Base-by-base conservation (phyloP, 306 rosid genomes). In the Neltuma alba region DNA sequence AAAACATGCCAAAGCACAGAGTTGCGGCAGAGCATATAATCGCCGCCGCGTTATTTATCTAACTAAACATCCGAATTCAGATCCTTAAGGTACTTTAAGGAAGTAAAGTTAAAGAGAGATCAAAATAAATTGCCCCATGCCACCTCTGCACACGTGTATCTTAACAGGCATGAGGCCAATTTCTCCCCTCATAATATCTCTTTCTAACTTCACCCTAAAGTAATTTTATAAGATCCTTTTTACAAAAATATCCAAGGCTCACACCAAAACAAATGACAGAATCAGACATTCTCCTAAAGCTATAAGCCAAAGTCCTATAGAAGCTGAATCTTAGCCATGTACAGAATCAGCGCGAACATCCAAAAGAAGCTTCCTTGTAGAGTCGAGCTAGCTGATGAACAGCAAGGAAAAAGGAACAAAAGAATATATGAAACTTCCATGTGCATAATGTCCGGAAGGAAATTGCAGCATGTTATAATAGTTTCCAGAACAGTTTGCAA, bases 341-440 rank as follows among this genome's bases (percentile, higher is more conserved):
- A 74, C 78, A 77, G 55, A 75, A 65, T 54, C 75, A 85, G 34
- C 78, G 83, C 25, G 20, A 77, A 62, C 81, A 75, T 6, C 86
- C 88, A 81, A 74, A 79, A n/a, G 38, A 66, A 83, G 23, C 78
- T 75, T 77, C 87, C 87, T 78, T 44, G 84, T 50, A 75, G 21
- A 52, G 45, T 77, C 8, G 89, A 80, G 83, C 80, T 36, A 79
- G 73, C 96, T 90, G 93, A 37, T 54, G 69, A 76, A 79, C 31
- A 60, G 14, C 28, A 20, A 52, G 11, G 8, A 8, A 2, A 33
- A 13, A 75, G 57, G 41, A 50, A 9, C 48, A 42, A 74, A 38
- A 0, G 15, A 11, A 62, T 40, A 60, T n/a, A 21, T n/a, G 33
- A 63, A 44, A 72, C 72, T 65, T 62, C 30, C 62, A 14, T 15